Evolutionary conservation across 1,139 yeast species (phyloP), one percentile per base, ranked within the genome.

Genomic region (Zygotorulaspora mrakii): DNA sequence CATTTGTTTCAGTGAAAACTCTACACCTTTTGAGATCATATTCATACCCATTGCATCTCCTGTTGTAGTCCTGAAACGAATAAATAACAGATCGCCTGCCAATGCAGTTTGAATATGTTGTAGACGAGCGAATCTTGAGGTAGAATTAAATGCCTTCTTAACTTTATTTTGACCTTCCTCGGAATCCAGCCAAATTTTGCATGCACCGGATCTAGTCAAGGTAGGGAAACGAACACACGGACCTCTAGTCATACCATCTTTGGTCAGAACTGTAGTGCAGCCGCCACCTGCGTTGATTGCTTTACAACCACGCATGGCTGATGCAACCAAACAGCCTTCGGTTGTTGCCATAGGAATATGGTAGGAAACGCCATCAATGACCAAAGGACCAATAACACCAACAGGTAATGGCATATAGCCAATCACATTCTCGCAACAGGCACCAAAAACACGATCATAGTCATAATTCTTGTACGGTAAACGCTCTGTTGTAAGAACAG

Each of bases 21-120:
- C 99, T 38, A 87, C 96, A 64, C 98, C 99, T 67, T 91, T 91
- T 22, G 98, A 91, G 51, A 91, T 94, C 99, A 91, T 94, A 63
- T 91, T 91, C 99, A 91, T 91, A 52, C 98, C 99, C 99, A 91
- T 91, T 13, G 98, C 98, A 70, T 91, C 99, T 65, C 99, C 99
- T 24, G 99, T 91, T 30, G 96, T 88, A 18, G 99, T 91, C 62
- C 89, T 79, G 71, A 91, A 91, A 57, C 98, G 79, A 55, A 94
- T 82, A 60, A 76, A 91, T 55, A 94, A 71, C 51, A 84, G 71
- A 39, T 85, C 84, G 29, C 99, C 98, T n/a, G 98, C 98, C 63
- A 91, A 70, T 1, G 97, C 95, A 20, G 97, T 87, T 65, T 88
- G 85, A 52, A 89, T 73, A 54, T 83, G 82, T 66, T 86, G 95